Base-by-base conservation (phyloP, 2,329 filamentous ascomycete species). In the Cladophialophora psammophila region DNA sequence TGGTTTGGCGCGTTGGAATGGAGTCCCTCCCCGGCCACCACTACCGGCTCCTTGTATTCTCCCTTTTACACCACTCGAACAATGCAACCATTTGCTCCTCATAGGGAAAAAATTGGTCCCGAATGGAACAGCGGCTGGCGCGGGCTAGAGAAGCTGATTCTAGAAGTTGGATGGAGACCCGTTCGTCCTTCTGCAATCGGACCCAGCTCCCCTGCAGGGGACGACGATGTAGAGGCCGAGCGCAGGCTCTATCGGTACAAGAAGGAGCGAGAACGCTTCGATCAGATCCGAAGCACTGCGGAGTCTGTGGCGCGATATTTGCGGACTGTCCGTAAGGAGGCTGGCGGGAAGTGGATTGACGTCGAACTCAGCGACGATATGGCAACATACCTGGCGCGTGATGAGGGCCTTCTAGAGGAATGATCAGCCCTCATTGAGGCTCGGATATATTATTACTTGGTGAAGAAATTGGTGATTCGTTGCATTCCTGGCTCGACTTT, bases 1-100 rank as follows among this genome's bases (percentile, higher is more conserved):
- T 89, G 87, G 87, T 72, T 84, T 36, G 78, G 80, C 15, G 85
- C 86, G 0, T 74, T 89, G 35, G 80, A 75, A 32, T 85, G 81
- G 80, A 45, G 20, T 3, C 38, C 55, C 2, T 40, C 59, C 31
- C 32, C 10, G 32, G 12, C 26, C 26, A 26, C 26, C 26, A 26
- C 26, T 26, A 26, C 48, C 18, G 45, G 10, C 40, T 48, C 26
- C 18, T 59, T 62, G 18, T 35, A 53, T 12, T 55, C 62, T n/a
- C 45, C 48, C 0, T 61, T 56, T 15, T 18, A 26, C 26, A 26
- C 26, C 26, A 26, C 26, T 26, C 26, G 26, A 26, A 26, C 26
- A 26, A 26, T 26, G 26, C 26, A 26, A 26, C 26, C 26, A 9
- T 38, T 31, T 8, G 0, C 18, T 10, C 45, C 31, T 7, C 18